phyloP scores from a whole-genome alignment of 2,329 filamentous ascomycete species.

The Exophiala calicioides region DNA sequence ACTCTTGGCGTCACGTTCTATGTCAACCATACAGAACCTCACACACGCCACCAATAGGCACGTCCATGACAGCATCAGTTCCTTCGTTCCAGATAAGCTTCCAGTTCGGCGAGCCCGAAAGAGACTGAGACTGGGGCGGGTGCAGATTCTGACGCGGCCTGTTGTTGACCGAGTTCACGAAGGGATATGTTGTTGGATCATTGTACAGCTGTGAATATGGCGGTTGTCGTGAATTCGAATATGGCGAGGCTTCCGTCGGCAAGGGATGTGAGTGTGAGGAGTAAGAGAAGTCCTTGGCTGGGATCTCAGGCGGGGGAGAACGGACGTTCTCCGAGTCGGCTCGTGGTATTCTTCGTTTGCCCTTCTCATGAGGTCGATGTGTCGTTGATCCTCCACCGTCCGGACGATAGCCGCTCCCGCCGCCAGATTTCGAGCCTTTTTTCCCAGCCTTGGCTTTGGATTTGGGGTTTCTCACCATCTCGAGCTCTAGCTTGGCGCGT shows the following conservation, averaged over 20 bases:
- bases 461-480: slow-evolving; percentile 44
- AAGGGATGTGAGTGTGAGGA: no score
- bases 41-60: slow-evolving; percentile 90
- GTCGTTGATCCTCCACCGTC: no score
- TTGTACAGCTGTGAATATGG: not conserved
- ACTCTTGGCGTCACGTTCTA: no score
- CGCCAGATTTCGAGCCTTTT: slow-evolving; percentile 15
- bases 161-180: no score
- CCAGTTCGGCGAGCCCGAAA: slow-evolving; percentile 62
- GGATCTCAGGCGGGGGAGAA: not conserved
- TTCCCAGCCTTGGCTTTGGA: slow-evolving; percentile 33
- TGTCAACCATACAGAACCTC: slow-evolving; percentile 78
- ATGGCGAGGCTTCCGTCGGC: not conserved
- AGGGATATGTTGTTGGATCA: slow-evolving; percentile 7
- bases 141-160: no score
- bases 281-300: no score
- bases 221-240: not conserved
- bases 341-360: slow-evolving; percentile 14
- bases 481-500: slow-evolving; percentile 34
- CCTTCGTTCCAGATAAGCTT: slow-evolving; percentile 82
- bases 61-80: slow-evolving; percentile 96
- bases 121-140: slow-evolving; percentile 1
- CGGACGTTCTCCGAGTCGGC: not conserved
- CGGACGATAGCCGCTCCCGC: no score
- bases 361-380: slow-evolving; percentile 33